A percentile compares a stretch with the other conserved stretches of the same genome.
phyloP scores from a whole-genome alignment of 345 rosid species.

The Populus deltoides region DNA sequence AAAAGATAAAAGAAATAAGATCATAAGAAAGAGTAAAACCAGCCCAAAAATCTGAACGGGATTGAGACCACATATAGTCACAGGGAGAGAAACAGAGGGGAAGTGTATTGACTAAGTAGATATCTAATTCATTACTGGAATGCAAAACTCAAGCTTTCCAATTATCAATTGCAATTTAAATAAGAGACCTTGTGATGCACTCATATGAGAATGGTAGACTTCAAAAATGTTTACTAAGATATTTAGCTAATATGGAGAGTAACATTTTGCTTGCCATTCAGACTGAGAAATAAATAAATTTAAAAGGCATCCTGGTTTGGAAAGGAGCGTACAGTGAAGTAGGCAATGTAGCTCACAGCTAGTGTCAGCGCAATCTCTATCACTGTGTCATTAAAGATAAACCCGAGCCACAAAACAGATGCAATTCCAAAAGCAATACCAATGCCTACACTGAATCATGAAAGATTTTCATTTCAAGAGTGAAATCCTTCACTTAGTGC shows the following conservation, averaged over 20 bases:
- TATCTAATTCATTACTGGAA: not conserved
- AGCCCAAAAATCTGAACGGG: not conserved
- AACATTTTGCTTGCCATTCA: not conserved
- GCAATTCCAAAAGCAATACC: slow-evolving; percentile 87
- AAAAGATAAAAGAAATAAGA: not conserved
- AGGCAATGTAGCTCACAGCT: slow-evolving; percentile 90
- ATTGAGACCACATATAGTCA: not conserved
- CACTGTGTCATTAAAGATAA: slow-evolving; percentile 87
- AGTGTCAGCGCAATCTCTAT: slow-evolving; percentile 84
- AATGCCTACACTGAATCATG: slow-evolving; percentile 70
- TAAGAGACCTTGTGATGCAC: not conserved
- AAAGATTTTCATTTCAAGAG: slow-evolving; percentile 22
- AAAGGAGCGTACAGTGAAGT: slow-evolving; percentile 68
- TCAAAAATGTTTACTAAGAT: not conserved
- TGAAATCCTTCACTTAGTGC: not conserved
- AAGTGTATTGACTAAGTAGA: not conserved
- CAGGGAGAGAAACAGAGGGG: not conserved
- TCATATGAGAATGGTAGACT: not conserved
- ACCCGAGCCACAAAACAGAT: slow-evolving; percentile 91
- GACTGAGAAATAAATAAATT: not conserved
- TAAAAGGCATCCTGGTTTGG: not conserved
- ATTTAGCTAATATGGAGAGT: not conserved
- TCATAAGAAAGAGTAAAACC: not conserved
- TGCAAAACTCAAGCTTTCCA: not conserved
- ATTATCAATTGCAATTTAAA: not conserved